Base-by-base conservation (phyloP, 2,329 filamentous ascomycete genomes). In the Bisporella sp. region DNA sequence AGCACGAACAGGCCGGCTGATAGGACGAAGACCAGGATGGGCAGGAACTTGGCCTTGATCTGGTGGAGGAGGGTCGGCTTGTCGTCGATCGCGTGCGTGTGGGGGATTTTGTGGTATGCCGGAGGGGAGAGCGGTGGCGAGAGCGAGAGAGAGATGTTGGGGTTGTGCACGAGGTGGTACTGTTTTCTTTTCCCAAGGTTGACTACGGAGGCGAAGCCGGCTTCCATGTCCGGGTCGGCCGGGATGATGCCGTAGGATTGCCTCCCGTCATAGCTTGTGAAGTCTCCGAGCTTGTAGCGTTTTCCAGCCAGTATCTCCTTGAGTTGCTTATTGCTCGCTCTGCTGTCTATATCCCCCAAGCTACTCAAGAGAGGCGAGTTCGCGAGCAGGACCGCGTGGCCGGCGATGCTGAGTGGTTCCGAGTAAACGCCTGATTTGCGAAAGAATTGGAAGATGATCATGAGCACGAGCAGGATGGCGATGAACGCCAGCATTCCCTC, bases 401-500 rank as follows among this genome's bases (percentile, higher is more conserved):
- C 57, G 12, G 51, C 55, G 8, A 62, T 55, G 45, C 58, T 62
- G 6, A 56, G 51, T 1, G 60, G 59, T 21, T 62, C 58, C 4
- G 60, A 56, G 33, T 53, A 59, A 8, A 62, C 52, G 11, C 59
- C 59, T 21, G 57, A 57, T n/a, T 31, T 48, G 6, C 56, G 50
- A 11, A 50, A 50, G n/a, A 42, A 47, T 11, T 49, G 50, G 35
- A 50, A 47, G 13, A 56, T 43, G 5, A 56, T 48, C 5, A 63
- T 29, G 2, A 48, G 40, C 4, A 54, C 35, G 9, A 57, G 46
- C 11, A 62, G 39, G 11, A 61, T 11, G 5, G 53, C 58, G 7
- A 60, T 52, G 35, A 58, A 55, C n/a, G 52, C 52, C 4, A 63
- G 50, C 8, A 63, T 46, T 3, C 53, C 60, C 31, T 63, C 45